Evolutionary conservation across 345 rosid genomes (phyloP), one percentile per base, ranked within the genome.

Genomic region (Barbarea vulgaris): DNA sequence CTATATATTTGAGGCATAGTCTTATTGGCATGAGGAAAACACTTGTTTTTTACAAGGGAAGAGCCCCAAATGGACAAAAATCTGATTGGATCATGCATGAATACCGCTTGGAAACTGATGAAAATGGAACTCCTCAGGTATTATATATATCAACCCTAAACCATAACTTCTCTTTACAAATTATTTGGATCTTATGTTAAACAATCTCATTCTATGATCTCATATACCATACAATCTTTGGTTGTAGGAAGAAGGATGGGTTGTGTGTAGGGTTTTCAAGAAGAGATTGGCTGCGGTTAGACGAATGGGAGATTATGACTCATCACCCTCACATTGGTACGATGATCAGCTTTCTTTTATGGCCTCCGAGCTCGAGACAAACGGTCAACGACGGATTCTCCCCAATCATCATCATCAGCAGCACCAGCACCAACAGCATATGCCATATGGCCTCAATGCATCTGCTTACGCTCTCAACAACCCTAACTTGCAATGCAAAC

Each of bases 1-100:
- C 97, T 63, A 93, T 96, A 59, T 89, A 91, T 73, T 17, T 81
- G 36, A 85, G 90, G 76, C 89, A 86, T 55, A 75, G 85, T 83
- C 91, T 96, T 58, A 73, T 91, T 68, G 99, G 99, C 73, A 91
- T 96, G 99, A 87, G 99, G 70, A 96, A 96, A 80, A 96, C 99
- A 71, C 84, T 96, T 78, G 99, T 96, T 28, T 96, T 91, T 68
- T 96, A 96, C 85, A 89, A 88, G 77, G 99, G 99, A 63, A 77
- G 99, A 82, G 99, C 99, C 3, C 99, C 99, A 0, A 96, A 93
- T 73, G 99, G 99, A 28, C 98, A 86, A 67, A 96, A 96, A 52
- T 93, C 98, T 0, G 99, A 96, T 39, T 96, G 97, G 97, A 93
- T 96, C 81, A 96, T 96, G 97, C 99, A 96, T 58, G 99, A 96